phyloP scores from a whole-genome alignment of 805 yeast genomes.

The Saturnispora besseyi region DNA sequence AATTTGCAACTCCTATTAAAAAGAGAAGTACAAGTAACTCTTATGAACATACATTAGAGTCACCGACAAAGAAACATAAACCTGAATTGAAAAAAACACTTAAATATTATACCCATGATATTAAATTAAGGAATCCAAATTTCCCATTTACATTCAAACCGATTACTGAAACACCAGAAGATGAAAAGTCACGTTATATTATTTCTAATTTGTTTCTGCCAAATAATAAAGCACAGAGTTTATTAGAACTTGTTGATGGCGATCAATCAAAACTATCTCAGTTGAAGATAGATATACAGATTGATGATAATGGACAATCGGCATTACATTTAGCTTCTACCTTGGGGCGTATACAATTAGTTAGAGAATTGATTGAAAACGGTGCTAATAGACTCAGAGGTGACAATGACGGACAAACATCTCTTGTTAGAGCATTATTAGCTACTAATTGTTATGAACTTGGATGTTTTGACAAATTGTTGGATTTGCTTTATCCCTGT shows the following conservation, averaged over 20 bases:
- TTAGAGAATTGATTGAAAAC: conserved; percentile 53
- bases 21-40: conserved; percentile 3
- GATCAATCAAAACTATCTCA: conserved; percentile 19
- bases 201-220: conserved; percentile 45
- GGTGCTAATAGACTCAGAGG: conserved; percentile 65
- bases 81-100: not conserved
- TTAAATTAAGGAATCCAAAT: conserved; percentile 33
- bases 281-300: conserved; percentile 69
- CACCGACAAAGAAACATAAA: conserved; percentile 8
- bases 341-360: conserved; percentile 66
- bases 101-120: conserved; percentile 24
- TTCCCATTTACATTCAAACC: conserved; percentile 44
- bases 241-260: conserved; percentile 22
- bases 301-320: conserved; percentile 90
- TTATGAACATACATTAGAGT: not conserved
- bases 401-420: conserved; percentile 81
- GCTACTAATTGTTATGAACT: conserved; percentile 79
- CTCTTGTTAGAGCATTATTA: conserved; percentile 72
- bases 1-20: conserved; percentile 2
- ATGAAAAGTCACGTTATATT: conserved; percentile 28
- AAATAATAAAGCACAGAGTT: conserved; percentile 26
- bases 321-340: conserved; percentile 96
- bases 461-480: conserved; percentile 59
- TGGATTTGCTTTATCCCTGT: conserved; percentile 70
- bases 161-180: conserved; percentile 18